Base-by-base conservation (phyloP, 2,329 filamentous ascomycete genomes). In the Coleophoma crateriformis region DNA sequence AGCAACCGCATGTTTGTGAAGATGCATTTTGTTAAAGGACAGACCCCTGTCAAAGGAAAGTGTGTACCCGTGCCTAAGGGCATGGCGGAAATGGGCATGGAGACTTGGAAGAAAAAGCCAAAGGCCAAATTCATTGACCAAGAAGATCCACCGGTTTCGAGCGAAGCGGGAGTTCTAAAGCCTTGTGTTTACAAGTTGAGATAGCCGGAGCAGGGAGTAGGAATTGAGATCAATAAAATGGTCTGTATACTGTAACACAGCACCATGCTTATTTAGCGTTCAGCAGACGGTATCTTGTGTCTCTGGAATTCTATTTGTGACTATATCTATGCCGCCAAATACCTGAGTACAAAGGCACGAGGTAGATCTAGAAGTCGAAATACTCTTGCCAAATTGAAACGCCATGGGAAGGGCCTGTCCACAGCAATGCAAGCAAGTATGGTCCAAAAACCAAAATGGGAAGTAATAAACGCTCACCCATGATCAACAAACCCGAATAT, bases 1-100 rank as follows among this genome's bases (percentile, higher is more conserved):
- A 81, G 79, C 49, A 99, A 99, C 71, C 95, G 87, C 72, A 99
- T 99, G 94, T 99, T 99, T 73, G 92, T 97, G 58, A 89, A 87
- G 71, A 92, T 99, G 90, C 83, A 87, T 60, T 99, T 99, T 68
- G 75, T 91, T 61, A 99, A 97, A 73, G 82, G 79, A n/a, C 82
- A 82, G 17, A 73, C 82, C 41, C 87, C 91, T 0, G 77, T 77
- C 2, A 85, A 83, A 65, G 90, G 90, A 20, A 95, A 95, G 72
- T 82, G 86, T 56, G 81, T 75, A 13, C 75, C 70, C 48, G 64
- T 68, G 15, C 56, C 61, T 20, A 59, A 61, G 55, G 57, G 54
- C 27, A 61, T 76, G 47, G 77, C 76, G 22, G 71, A 79, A 50
- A 73, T 76, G 44, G 75, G 75, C 1, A 77, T 82, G 54, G 83